Base-by-base conservation (phyloP, 2,329 filamentous ascomycete genomes). In the Hawksworthiomyces lignivorus region DNA sequence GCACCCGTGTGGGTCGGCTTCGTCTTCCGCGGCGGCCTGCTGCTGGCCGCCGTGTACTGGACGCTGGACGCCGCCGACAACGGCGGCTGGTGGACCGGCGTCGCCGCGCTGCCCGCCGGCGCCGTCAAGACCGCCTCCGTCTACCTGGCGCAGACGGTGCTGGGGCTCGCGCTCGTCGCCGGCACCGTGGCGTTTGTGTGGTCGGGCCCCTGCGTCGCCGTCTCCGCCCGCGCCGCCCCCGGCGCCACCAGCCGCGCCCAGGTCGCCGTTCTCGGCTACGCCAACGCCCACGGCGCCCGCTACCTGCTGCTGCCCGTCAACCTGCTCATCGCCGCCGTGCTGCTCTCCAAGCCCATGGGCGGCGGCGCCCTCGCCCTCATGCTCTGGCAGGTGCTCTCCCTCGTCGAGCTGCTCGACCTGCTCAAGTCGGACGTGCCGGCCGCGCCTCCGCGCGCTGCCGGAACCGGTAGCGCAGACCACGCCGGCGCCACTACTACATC, bases 271-370 rank as follows among this genome's bases (percentile, higher is more conserved):
- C 74, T 94, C 15, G 92, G 92, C 33, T 97, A 94, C 62, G 85
- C 83, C 49, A 98, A 98, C 56, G 79, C 87, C n/a, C 82, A 95
- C 56, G 92, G 92, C 44, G 84, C 87, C 1, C 83, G 90, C 21
- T 97, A 94, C 63, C 81, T 95, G 51, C 70, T 97, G 26, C 73
- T 97, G 7, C 75, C 88, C 3, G 70, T 87, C 50, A 87, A 89
- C 57, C 80, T 94, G 61, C 72, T 87, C 20, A 72, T 86, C 8
- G 84, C 80, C 1, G 77, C 88, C 44, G 76, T 87, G 41, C 72
- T 96, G 7, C 73, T 97, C 20, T 84, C 90, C 49, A 97, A 97
- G 60, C 92, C 92, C 14, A 94, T 98, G 86, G 92, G 92, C 39
- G 81, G 82, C 44, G 89, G 87, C 37, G 80, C 88, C 1, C 75